Evolutionary conservation across 441 rosid species (phyloP), one percentile per base, ranked within the genome.

Genomic region (Corymbia citriodora): DNA sequence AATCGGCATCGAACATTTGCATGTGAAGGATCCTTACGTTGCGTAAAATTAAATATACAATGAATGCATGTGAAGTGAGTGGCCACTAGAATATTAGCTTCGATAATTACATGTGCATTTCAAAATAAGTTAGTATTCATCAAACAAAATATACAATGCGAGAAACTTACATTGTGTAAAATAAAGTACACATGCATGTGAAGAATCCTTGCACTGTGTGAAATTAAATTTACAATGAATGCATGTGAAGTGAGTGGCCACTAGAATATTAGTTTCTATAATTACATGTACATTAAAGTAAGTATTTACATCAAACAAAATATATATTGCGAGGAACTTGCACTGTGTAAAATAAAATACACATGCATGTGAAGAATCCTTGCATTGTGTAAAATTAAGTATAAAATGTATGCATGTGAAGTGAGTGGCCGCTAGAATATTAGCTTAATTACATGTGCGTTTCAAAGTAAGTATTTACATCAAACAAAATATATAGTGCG

Each of bases 401-500:
- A 59, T 59, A 25, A 13, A 2, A 29, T 59, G 65, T 23, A 59
- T 59, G n/a, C 29, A 59, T 5, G 65, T 59, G n/a, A 59, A 59
- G 0, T 59, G n/a, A 59, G n/a, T 5, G 65, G 14, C n/a, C 65
- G 0, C 15, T 59, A 59, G 65, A 59, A 59, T 59, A 23, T 59
- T 59, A 59, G 65, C 65, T 55, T 55, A 55, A 21, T 55, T 21
- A 55, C 61, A 27, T 55, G 27, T 25, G 11, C 61, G 9, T 55
- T 55, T 55, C 61, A 55, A 21, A 55, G 27, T 55, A 55, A 55
- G 6, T 55, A 55, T 21, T 55, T 21, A 55, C 61, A 55, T 9
- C 27, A 55, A 55, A 25, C n/a, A 25, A 59, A 0, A 59, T 25
- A 25, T 59, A 0, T 29, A 23, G 25, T 0, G 29, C 3, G 65